Percentiles rank a stretch among this genome's conserved stretches.
These are phyloP conservation scores for Guillardia theta DNA, from an alignment of 78 protist genomes.

Conservation along the genomic window DNA sequence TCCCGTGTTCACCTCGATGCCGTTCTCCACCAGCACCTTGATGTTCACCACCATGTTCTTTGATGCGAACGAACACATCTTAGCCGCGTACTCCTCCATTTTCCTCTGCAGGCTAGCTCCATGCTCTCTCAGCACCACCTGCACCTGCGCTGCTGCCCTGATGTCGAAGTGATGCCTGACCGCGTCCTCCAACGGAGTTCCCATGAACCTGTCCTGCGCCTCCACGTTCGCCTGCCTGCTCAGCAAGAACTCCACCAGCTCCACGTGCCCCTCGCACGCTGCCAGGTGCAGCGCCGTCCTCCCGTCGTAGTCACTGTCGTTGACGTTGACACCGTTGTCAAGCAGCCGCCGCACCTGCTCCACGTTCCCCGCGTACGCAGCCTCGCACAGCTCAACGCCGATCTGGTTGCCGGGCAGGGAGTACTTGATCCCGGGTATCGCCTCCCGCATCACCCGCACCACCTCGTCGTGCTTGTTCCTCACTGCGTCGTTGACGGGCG, in stretches of 20 bases:
- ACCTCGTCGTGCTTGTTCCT: neutral
- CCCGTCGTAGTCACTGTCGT: conserved; percentile 6
- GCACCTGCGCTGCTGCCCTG: neutral
- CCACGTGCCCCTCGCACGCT: conserved; percentile 30
- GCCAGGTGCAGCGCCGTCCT: conserved; percentile 23
- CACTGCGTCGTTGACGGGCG: conserved; percentile 72
- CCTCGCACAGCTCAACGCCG: too few relatives aligned
- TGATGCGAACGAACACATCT: neutral
- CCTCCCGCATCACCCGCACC: neutral
- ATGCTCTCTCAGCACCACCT: conserved; percentile 18
- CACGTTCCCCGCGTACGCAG: neutral
- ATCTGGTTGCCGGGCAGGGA: too few relatives aligned
- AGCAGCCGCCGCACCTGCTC: neutral
- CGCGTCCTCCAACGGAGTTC: conserved; percentile 19
- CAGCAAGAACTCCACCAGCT: neutral
- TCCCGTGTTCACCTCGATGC: neutral
- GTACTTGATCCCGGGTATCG: too few relatives aligned
- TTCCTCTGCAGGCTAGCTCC: neutral
- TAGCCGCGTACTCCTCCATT: neutral
- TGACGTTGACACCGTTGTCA: neutral
- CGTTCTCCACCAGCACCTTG: neutral
- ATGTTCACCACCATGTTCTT: neutral
- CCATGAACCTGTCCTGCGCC: neutral
- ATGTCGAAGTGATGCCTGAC: neutral
- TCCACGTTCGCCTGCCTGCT: neutral